phyloP scores from a whole-genome alignment of 2,329 filamentous ascomycete genomes.

The Neonectria neomacrospora region DNA sequence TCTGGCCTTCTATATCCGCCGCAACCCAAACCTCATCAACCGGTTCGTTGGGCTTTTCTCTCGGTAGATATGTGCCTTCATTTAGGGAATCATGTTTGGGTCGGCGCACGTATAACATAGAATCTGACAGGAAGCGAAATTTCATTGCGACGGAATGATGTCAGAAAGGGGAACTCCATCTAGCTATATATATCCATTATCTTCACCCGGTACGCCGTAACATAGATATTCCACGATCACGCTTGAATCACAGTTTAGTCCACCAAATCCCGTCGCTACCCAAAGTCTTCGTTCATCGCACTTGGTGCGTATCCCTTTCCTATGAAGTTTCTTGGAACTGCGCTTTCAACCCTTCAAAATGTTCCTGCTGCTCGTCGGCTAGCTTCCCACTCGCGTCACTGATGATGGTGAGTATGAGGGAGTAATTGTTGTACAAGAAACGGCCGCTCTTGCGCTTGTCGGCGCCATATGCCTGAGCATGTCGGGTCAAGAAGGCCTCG shows the following conservation, averaged over 20 bases:
- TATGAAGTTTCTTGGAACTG: constrained; percentile 61
- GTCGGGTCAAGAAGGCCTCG: constrained; percentile 82
- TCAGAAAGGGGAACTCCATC: constrained; percentile 23
- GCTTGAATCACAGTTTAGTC: constrained; percentile 28
- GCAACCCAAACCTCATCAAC: constrained; percentile 50
- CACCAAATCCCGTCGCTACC: constrained; percentile 7
- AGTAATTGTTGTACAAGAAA: constrained; percentile 97
- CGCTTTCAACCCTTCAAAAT: constrained; percentile 76
- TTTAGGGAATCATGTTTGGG: background rate
- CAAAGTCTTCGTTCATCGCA: background rate
- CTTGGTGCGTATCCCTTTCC: background rate
- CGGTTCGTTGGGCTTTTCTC: constrained; percentile 44
- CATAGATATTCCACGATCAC: constrained; percentile 34
- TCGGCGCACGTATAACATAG: constrained; percentile 13
- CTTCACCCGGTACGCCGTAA: constrained; percentile 41
- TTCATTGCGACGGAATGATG: constrained; percentile 6
- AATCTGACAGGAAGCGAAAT: constrained; percentile 6
- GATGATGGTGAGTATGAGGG: constrained; percentile 91
- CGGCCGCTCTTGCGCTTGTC: constrained; percentile 85
- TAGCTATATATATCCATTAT: constrained; percentile 27
- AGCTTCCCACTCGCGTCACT: constrained; percentile 79
- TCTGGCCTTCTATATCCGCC: constrained; percentile 75
- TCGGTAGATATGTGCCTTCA: constrained; percentile 19
- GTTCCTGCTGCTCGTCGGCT: constrained; percentile 76
- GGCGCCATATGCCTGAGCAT: constrained; percentile 76